Base-by-base conservation (phyloP, 2,329 filamentous ascomycete genomes). In the Colletotrichum aenigma region DNA sequence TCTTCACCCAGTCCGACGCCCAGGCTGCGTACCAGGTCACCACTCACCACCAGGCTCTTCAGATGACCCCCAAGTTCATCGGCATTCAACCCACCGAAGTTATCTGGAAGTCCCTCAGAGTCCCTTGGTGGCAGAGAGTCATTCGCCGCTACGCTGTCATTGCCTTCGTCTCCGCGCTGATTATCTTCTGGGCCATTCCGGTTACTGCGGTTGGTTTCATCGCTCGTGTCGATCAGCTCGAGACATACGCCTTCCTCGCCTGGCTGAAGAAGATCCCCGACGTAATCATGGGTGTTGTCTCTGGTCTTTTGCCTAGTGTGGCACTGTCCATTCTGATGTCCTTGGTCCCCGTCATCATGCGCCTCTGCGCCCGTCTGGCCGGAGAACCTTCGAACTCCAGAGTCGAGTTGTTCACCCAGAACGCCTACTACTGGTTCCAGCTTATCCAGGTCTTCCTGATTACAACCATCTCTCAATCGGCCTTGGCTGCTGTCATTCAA, bases 391-490 rank as follows among this genome's bases (percentile, higher is more conserved):
- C 95, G 1, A 84, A 92, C 8, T 93, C 95, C 2, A 90, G 94
- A 13, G 93, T 98, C 18, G 97, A 99, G 84, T 88, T 98, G 10
- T 96, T 95, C 74, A 96, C 95, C 0, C 95, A 98, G 82, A 97
- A 96, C 81, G 94, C 92, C 79, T 98, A 97, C 88, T 99, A 98
- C 81, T 92, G 91, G 61, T 97, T 97, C 86, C 95, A 97, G 83
- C 92, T 98, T 58, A 89, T 98, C 24, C 96, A 98, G 82, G 95
- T 98, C 60, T 98, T 98, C 86, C 86, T 98, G 73, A 92, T 98
- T 65, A 93, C 95, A 0, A 98, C 96, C 0, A 79, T 98, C 34
- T 91, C 94, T 3, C 96, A 95, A 18, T 93, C 95, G 2, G 96
- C 96, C 12, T 92, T 95, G 4, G 90, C 93, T 8, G 92, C 95